Conservation (phyloP, 306 rosid species). For the Hippophae gyantsensis region DNA sequence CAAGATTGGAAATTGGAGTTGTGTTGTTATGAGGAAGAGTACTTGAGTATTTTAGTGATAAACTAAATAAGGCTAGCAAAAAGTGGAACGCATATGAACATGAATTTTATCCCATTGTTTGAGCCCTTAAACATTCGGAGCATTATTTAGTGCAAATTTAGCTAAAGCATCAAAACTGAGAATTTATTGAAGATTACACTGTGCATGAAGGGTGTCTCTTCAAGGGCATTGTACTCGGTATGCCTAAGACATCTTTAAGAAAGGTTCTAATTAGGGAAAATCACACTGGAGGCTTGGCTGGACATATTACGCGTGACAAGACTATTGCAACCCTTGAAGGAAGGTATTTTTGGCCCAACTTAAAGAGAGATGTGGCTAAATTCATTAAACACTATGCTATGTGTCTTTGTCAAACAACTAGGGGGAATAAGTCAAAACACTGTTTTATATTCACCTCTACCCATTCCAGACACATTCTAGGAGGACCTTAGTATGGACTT, state of each 20-base stretch:
- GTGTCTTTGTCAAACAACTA: neutral
- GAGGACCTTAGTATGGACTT: neutral
- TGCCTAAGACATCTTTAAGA: neutral
- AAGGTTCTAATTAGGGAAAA: neutral
- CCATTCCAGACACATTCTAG: neutral
- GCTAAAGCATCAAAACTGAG: too few relatives aligned
- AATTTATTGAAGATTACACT: too few relatives aligned
- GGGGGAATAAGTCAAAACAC: neutral
- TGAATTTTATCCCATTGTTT: too few relatives aligned
- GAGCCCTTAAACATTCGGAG: too few relatives aligned
- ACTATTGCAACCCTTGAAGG: neutral
- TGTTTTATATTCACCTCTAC: neutral
- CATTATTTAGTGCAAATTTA: too few relatives aligned
- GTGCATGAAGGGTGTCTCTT: too few relatives aligned
- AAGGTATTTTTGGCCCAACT: neutral
- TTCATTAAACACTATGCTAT: neutral
- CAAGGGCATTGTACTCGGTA: neutral
- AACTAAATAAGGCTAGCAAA: too few relatives aligned
- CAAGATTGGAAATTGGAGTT: too few relatives aligned
- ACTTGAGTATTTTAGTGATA: too few relatives aligned
- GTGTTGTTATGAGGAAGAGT: too few relatives aligned
- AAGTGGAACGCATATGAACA: too few relatives aligned
- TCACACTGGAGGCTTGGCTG: neutral
- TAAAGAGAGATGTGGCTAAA: neutral
- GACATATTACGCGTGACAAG: neutral